Evolutionary conservation across 2,329 filamentous ascomycete genomes (phyloP).

Genomic region (Rhinocladiella similis): DNA sequence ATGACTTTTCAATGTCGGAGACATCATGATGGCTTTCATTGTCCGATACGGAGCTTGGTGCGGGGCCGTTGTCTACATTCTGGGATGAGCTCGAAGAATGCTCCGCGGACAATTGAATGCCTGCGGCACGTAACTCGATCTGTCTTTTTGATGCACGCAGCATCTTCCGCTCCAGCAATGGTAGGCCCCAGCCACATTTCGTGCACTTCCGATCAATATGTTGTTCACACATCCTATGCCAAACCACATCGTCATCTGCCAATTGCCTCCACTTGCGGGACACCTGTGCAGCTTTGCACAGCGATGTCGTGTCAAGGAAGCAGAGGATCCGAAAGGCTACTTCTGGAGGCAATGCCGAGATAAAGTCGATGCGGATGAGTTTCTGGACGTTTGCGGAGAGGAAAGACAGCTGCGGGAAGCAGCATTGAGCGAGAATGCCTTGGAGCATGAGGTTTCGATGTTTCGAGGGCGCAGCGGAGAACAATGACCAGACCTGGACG

Average conservation of each 20-base stretch:
- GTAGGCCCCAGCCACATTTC: constrained; percentile 94
- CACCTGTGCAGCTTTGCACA: constrained; percentile 95
- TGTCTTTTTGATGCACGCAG: constrained; percentile 84
- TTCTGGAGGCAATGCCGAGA: constrained; percentile 83
- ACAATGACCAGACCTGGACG: constrained; percentile 95
- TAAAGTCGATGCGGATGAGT: constrained; percentile 95
- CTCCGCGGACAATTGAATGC: constrained; percentile 56
- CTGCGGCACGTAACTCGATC: constrained; percentile 69
- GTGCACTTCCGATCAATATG: constrained; percentile 92
- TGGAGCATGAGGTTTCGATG: constrained; percentile 96
- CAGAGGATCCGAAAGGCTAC: constrained; percentile 91
- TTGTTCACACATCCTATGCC: constrained; percentile 98
- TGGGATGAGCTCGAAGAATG: constrained; percentile 48
- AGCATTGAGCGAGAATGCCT: constrained; percentile 93
- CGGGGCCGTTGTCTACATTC: background rate
- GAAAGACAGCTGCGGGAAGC: constrained; percentile 93
- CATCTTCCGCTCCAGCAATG: constrained; percentile 82
- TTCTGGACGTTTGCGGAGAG: constrained; percentile 89
- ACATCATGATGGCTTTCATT: constrained; percentile 14
- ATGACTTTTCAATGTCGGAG: constrained; percentile 13
- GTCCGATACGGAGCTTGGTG: background rate
- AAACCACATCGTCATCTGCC: constrained; percentile 96
- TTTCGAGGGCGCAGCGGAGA: constrained; percentile 90
- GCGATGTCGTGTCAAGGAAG: constrained; percentile 86
- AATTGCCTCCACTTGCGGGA: constrained; percentile 83